Percentiles rank a stretch among this genome's conserved stretches.
phyloP scores from a whole-genome alignment of 1,284 basidiomycete species.

The Trametes polyzona region DNA sequence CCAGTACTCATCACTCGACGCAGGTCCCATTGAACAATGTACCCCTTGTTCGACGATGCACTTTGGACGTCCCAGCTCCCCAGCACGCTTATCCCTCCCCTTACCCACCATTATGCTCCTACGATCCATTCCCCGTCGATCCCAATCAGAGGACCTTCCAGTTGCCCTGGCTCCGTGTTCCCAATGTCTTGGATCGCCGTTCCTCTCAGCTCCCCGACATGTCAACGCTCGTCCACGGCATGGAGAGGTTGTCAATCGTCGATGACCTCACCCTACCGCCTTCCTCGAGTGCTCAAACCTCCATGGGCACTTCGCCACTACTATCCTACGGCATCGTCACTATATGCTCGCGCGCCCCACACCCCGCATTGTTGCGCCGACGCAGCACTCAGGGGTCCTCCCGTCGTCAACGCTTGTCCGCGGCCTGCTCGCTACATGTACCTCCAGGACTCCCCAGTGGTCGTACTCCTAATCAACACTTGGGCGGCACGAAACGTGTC shows the following conservation, averaged over 20 bases:
- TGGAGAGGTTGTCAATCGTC: neutral
- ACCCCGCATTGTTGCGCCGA: neutral
- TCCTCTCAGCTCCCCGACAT: no score
- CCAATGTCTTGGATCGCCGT: neutral
- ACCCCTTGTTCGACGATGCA: no score
- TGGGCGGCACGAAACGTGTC: no score
- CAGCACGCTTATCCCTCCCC: constrained; percentile 42
- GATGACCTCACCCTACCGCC: neutral
- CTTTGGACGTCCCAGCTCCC: constrained; percentile 27
- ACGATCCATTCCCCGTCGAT: constrained; percentile 33
- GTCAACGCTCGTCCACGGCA: neutral
- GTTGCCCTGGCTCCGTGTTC: neutral
- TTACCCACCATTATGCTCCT: constrained; percentile 32
- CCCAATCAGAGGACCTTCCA: neutral
- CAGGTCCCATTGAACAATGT: no score
- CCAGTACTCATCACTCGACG: no score
- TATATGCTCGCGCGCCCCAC: constrained; percentile 2
- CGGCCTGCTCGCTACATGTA: no score
- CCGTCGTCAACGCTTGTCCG: no score
- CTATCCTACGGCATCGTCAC: neutral
- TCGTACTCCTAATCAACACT: no score
- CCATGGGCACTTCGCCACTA: no score
- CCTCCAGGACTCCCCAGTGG: no score
- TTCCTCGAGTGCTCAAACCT: neutral
- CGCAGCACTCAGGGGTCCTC: neutral